phyloP scores from a whole-genome alignment of 805 yeast genomes.

The Scheffersomyces ergatensis region DNA sequence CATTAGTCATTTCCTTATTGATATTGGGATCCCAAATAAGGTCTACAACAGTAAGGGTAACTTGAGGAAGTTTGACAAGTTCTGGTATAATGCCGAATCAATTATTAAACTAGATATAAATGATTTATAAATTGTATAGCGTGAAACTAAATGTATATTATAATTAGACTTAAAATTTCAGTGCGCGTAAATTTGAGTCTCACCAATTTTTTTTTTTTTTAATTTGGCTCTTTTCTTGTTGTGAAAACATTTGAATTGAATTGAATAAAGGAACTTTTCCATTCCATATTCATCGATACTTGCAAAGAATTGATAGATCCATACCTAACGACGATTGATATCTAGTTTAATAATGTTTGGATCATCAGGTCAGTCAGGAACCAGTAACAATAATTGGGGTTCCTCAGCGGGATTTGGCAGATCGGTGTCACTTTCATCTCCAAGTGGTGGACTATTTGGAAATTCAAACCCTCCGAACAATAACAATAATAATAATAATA shows the following conservation, averaged over 20 bases:
- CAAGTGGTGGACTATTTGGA: conserved; percentile 10
- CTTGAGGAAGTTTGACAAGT: conserved; percentile 43
- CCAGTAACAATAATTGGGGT: conserved; percentile 14
- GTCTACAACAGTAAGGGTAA: conserved; percentile 42
- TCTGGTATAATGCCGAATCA: conserved; percentile 42
- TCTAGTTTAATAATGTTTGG: conserved; percentile 6
- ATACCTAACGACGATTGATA: neutral
- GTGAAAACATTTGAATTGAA: neutral
- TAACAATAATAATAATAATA: too few species aligned
- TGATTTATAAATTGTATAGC: conserved; percentile 1
- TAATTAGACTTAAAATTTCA: neutral
- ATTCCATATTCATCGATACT: too few species aligned
- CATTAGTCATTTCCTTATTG: conserved; percentile 59
- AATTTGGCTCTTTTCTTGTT: neutral
- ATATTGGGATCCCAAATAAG: conserved; percentile 66
- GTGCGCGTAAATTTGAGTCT: neutral
- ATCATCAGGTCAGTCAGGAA: conserved; percentile 6
- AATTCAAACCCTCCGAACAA: conserved; percentile 13
- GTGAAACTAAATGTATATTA: neutral
- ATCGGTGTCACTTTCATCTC: conserved; percentile 9
- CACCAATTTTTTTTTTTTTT: neutral
- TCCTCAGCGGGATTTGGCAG: conserved; percentile 19
- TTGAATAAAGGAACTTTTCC: too few species aligned
- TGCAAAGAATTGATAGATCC: too few species aligned
- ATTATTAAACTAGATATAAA: conserved; percentile 16